Evolutionary conservation across 2,329 filamentous ascomycete species (phyloP).

Genomic region (Zarea fungicola): DNA sequence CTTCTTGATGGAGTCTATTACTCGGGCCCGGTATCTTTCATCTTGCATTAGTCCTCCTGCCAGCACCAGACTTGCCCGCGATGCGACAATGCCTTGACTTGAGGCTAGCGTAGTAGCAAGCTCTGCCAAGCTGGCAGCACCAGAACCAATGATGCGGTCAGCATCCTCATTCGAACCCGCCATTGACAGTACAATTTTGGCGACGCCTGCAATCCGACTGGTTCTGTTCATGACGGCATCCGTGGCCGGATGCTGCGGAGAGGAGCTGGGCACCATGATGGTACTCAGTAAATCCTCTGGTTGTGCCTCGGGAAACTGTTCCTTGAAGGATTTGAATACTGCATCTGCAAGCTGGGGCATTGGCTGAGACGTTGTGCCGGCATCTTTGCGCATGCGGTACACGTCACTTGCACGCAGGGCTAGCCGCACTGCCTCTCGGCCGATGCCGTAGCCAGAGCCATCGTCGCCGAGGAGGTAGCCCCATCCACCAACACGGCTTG

Average conservation of each 20-base stretch:
- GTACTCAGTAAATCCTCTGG: constrained; percentile 18
- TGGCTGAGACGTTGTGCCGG: neutral
- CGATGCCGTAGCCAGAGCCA: constrained; percentile 36
- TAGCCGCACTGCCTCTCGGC: constrained; percentile 28
- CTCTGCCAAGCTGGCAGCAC: constrained; percentile 16
- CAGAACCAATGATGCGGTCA: constrained; percentile 16
- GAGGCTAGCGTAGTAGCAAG: constrained; percentile 15
- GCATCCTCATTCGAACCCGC: constrained; percentile 16
- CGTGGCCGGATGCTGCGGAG: constrained; percentile 4
- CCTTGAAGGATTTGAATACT: constrained; percentile 16
- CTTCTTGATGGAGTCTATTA: constrained; percentile 11
- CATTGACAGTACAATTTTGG: constrained; percentile 17
- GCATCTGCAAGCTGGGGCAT: constrained; percentile 15
- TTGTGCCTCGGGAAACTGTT: constrained; percentile 10
- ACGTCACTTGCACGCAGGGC: constrained; percentile 28
- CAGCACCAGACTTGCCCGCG: constrained; percentile 17
- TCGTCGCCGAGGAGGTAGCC: constrained; percentile 39
- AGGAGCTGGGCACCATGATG: constrained; percentile 15
- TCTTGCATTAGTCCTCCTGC: constrained; percentile 21
- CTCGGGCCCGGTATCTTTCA: constrained; percentile 10
- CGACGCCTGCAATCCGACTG: constrained; percentile 18
- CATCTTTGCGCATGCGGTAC: constrained; percentile 9
- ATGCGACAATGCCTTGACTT: constrained; percentile 14
- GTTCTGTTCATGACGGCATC: constrained; percentile 11
- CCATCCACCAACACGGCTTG: constrained; percentile 38